Evolutionary conservation across 352 stramenopile genomes (phyloP).

Genomic region (Halophytophthora polymorphica): DNA sequence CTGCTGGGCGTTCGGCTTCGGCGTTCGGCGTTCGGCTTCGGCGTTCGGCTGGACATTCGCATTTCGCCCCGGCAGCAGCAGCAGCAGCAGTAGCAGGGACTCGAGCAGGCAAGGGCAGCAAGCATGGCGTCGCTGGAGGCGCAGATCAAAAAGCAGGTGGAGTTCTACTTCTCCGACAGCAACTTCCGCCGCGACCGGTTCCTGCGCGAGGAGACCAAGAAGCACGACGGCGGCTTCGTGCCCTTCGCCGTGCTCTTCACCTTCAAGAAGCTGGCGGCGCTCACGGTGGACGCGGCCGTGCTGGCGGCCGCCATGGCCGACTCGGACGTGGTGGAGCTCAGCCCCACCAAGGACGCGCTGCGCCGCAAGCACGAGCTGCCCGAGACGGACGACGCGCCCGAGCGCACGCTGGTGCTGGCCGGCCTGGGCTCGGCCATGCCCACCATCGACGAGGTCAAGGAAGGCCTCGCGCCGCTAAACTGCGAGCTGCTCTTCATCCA

Average conservation of each 20-base stretch:
- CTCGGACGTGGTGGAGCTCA: conserved; percentile 80
- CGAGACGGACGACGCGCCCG: conserved; percentile 52
- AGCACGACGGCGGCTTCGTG: conserved; percentile 79
- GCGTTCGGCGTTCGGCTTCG: too few relatives aligned
- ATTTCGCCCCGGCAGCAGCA: neutral
- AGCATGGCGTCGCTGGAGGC: conserved; percentile 58
- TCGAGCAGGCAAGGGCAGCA: too few relatives aligned
- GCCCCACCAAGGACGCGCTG: conserved; percentile 69
- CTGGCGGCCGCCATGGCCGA: conserved; percentile 64
- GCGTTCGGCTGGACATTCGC: too few relatives aligned
- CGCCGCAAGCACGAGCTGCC: conserved; percentile 72
- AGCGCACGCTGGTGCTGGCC: conserved; percentile 70
- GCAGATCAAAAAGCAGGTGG: conserved; percentile 89
- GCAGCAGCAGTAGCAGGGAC: neutral
- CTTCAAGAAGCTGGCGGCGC: conserved; percentile 89
- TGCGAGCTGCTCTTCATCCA: conserved; percentile 69
- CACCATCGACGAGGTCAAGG: conserved; percentile 82
- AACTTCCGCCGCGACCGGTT: conserved; percentile 92
- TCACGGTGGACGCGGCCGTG: conserved; percentile 73
- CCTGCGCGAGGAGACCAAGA: conserved; percentile 82
- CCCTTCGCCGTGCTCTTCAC: conserved; percentile 86
- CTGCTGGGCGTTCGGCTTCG: too few relatives aligned
- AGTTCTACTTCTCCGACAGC: conserved; percentile 93
- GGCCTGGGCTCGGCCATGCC: conserved; percentile 56
- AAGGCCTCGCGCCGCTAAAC: conserved; percentile 48